Percentiles rank a stretch among this genome's conserved stretches.
phyloP scores from a whole-genome alignment of 345 rosid species.

The Gossypium arboreum region DNA sequence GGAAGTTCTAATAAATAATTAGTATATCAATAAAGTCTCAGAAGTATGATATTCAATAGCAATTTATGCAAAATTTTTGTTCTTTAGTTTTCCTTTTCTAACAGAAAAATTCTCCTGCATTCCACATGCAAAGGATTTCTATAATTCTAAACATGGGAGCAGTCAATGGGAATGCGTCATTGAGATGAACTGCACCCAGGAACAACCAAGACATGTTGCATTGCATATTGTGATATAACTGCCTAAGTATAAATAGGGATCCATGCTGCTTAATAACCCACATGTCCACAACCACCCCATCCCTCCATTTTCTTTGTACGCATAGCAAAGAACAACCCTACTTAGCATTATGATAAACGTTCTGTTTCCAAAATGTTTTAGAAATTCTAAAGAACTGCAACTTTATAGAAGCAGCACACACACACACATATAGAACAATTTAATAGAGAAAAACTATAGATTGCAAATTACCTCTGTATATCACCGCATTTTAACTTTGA shows the following conservation, averaged over 20 bases:
- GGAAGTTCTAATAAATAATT: neutral
- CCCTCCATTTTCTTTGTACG: neutral
- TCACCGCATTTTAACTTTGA: constrained; percentile 64
- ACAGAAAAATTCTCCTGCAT: neutral
- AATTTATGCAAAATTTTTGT: neutral
- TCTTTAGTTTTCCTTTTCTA: neutral
- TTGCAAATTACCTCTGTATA: constrained; percentile 51
- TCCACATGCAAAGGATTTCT: neutral
- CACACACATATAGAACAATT: neutral
- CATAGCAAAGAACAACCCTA: neutral
- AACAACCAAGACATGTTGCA: neutral
- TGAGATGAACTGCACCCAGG: neutral
- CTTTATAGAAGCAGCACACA: neutral
- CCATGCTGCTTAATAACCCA: neutral
- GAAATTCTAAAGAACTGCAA: constrained; percentile 5
- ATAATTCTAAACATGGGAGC: neutral
- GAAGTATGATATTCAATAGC: neutral
- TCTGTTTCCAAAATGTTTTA: constrained; percentile 8
- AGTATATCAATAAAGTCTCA: neutral
- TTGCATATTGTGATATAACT: neutral
- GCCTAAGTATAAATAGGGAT: neutral
- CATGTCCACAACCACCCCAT: neutral
- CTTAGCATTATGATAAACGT: neutral
- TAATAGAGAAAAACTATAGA: constrained; percentile 2
- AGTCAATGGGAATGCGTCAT: neutral